These are phyloP conservation scores for Calonectria hongkongensis DNA, from an alignment of 2,329 filamentous ascomycete genomes.

Conservation along the genomic window DNA sequence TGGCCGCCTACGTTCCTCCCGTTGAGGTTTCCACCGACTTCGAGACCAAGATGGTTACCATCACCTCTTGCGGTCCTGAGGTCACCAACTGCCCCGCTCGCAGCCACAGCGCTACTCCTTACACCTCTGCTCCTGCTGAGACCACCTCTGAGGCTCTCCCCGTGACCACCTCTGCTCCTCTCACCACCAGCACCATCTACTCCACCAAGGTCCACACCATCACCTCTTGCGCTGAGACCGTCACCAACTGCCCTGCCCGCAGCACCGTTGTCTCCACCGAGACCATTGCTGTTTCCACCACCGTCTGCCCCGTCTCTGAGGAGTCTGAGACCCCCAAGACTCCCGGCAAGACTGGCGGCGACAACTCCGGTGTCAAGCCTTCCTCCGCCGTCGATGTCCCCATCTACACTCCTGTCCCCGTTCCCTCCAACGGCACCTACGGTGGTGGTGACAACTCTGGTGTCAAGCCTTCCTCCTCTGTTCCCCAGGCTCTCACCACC, in stretches of 20 bases:
- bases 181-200: constrained; percentile 74
- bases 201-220: constrained; percentile 76
- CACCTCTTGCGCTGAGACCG: constrained; percentile 74
- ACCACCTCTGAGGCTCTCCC: constrained; percentile 56
- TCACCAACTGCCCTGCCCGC: constrained; percentile 76
- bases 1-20: constrained; percentile 55
- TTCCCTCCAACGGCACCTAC: constrained; percentile 37
- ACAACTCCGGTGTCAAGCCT: constrained; percentile 38
- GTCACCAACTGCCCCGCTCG: constrained; percentile 55
- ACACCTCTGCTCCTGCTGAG: constrained; percentile 58
- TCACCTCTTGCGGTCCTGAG: constrained; percentile 73
- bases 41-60: constrained; percentile 75
- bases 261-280: constrained; percentile 61
- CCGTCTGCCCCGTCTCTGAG: constrained; percentile 62
- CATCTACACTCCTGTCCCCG: constrained; percentile 7
- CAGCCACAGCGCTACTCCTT: constrained; percentile 31
- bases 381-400: constrained; percentile 32
- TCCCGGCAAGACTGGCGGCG: constrained; percentile 42
- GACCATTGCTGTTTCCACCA: constrained; percentile 63
- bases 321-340: constrained; percentile 39
- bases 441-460: background rate
- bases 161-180: constrained; percentile 57
- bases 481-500: constrained; percentile 45
- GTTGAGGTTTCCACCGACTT: constrained; percentile 69
- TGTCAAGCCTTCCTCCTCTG: background rate